A percentile compares a stretch with the other conserved stretches of the same genome.
Conservation (phyloP, 305 asterid species). For the Fraxinus baroniana region DNA sequence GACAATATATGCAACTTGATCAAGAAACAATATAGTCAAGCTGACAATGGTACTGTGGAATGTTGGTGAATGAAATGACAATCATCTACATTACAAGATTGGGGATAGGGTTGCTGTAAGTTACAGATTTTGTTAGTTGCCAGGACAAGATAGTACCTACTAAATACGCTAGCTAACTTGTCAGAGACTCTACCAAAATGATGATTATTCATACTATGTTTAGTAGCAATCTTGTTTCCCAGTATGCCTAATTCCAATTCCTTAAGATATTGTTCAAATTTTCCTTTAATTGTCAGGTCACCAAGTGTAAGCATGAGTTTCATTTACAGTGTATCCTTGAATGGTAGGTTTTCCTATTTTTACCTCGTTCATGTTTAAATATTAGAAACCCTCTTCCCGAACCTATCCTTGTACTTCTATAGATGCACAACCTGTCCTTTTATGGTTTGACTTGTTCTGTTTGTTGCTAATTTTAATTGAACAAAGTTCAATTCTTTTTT, state of each 20-base stretch:
- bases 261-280: neutral
- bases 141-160: neutral
- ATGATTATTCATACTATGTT: neutral
- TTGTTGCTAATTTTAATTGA: neutral
- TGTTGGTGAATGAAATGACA: neutral
- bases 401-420: neutral
- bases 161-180: neutral
- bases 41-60: neutral
- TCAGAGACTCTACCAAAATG: neutral
- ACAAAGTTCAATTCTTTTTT: constrained; percentile 4
- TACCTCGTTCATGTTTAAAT: neutral
- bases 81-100: neutral
- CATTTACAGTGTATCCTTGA: constrained; percentile 80
- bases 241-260: neutral
- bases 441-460: neutral
- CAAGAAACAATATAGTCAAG: neutral
- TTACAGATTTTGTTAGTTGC: neutral
- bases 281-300: constrained; percentile 42
- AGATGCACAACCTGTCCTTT: neutral
- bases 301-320: constrained; percentile 73
- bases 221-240: neutral
- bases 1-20: neutral
- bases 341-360: constrained; percentile 40
- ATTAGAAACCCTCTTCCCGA: neutral
- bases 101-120: neutral